Base-by-base conservation (phyloP, 331 rosid species). In the Malus hybrid region DNA sequence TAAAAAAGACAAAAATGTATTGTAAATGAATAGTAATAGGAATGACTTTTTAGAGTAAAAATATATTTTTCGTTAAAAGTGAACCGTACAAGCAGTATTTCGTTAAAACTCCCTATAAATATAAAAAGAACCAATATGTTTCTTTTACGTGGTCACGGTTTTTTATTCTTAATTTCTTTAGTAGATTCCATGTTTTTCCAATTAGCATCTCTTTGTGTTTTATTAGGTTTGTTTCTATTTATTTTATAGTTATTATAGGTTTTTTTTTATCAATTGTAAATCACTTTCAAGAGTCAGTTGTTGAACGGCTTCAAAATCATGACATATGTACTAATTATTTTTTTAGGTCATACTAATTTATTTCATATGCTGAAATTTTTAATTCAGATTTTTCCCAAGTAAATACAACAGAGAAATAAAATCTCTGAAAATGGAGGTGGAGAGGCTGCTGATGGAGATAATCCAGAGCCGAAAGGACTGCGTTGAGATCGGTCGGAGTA, bases 351-450 rank as follows among this genome's bases (percentile, higher is more conserved):
- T 28, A 15, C 24, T 31, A 59, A 34, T 69, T 70, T 64, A 2
- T 71, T 69, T 34, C 32, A 70, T 2, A 10, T 28, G 29, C 36
- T 28, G 48, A 31, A 14, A 67, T 2, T 8, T 50, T 33, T 62
- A 11, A 55, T 10, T 73, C 54, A 95, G 99, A 80, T 92, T 80
- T 84, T 88, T 92, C 48, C 99, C 99, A 22, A 95, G 93, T 79
- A 90, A 90, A 80, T 95, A 95, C 65, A 95, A 95, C 59, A 90
- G 97, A 77, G 98, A 92, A 66, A 95, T 93, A 80, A 92, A 92
- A 84, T 74, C 81, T 5, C 70, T 89, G 78, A 95, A 92, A 83
- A 82, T 75, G 80, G 90, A 95, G 70, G 98, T 95, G 81, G 99
- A 95, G 84, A 90, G 73, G 67, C 66, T 89, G 19, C 65, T 95